Evolutionary conservation across 2,329 filamentous ascomycete genomes (phyloP), one percentile per base, ranked within the genome.

Genomic region (Beauveria sp.): DNA sequence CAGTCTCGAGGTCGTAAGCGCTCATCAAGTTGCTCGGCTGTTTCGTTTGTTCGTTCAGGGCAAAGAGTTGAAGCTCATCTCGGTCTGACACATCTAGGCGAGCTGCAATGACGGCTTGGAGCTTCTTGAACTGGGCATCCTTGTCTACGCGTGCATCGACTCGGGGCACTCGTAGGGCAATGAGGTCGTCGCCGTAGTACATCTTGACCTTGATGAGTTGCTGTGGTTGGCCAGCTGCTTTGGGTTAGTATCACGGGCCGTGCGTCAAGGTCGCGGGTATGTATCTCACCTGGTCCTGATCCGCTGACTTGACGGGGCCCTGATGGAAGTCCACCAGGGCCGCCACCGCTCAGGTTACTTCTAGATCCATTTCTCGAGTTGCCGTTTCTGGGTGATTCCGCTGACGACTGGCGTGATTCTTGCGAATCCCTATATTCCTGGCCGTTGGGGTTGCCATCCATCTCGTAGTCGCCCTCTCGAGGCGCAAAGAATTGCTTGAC

Each of bases 401-500:
- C 80, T 0, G 86, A 87, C 1, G 88, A 90, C 54, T 81, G 84
- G 61, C 85, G 85, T 20, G 88, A 91, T 51, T 81, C 84, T 62
- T 81, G 83, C 8, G 91, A 94, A 26, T 92, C 77, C 58, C 91
- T 82, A 69, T 92, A 91, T 62, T 92, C 89, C 57, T 92, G 89
- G 64, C 90, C 87, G 20, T 88, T 86, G 52, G 81, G 7, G 65
- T 80, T 85, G 0, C 87, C 84, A 63, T 96, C 92, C 47, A 96
- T 92, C 74, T 97, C 93, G 70, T 94, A 96, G 72, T 99, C 94
- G 40, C 91, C 91, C 68, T 92, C 87, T 59, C 92, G 84, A 5
- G 94, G 94, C 1, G 88, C 88, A 71, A 99, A 97, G 74, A 99
- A 91, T 68, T 92, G 87, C 71, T 90, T 89, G 22, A 97, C 93